Evolutionary conservation across 306 rosid species (phyloP), one percentile per base, ranked within the genome.

Genomic region (Psophocarpus tetragonolobus): DNA sequence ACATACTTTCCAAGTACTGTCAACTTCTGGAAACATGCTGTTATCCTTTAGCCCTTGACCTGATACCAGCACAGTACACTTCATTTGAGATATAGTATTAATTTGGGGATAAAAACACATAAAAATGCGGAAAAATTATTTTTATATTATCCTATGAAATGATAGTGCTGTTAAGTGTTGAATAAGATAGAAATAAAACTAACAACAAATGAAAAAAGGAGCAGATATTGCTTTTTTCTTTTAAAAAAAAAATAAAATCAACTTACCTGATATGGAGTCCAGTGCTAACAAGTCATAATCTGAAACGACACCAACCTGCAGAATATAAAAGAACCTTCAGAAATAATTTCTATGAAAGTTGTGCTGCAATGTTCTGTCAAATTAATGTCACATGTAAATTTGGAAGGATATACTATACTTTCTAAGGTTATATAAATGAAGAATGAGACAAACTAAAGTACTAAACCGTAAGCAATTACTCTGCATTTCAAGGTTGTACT

Each of bases 231-330:
- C 65, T 15, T 69, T 35, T 70, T 38, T 62, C 15, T 48, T 15
- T 1, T 9, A 8, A 38, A 36, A 36, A 36, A 29, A 29, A 36
- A n/a, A n/a, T 14, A 3, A 51, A 45, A 79, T 23, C 66, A 79
- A 60, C 65, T 72, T 85, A 95, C 98, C 98, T 76, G 91, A 89
- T 80, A 95, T 88, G 50, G 97, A 88, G 72, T 95, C 98, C 85
- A 95, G 80, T 66, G 98, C 98, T 80, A 92, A 86, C 84, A 95
- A 85, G 84, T 95, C 98, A 38, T 91, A 95, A 71, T 95, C 98
- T 23, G 98, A 95, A 84, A 95, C 91, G 77, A 95, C 92, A 62
- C 98, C 98, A 69, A 95, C 97, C 98, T 95, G 87, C 88, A 79
- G 35, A 72, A 66, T 24, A 64, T 76, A 35, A 61, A 73, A 77